phyloP scores from a whole-genome alignment of 2,329 filamentous ascomycete genomes.

The Coleophoma eucalyptorum region DNA sequence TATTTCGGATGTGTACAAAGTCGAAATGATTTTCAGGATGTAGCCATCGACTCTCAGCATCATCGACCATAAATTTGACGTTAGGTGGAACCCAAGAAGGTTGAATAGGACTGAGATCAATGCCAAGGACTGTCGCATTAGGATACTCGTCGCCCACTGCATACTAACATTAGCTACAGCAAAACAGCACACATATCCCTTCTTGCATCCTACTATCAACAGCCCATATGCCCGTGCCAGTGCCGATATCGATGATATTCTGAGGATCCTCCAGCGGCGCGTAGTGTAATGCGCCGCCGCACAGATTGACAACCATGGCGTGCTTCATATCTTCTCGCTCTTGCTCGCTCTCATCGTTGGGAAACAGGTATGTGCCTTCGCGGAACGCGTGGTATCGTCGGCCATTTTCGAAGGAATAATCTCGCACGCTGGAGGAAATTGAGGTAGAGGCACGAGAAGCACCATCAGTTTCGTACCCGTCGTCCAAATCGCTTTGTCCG shows the following conservation, averaged over 20 bases:
- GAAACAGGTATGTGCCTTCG: conserved; percentile 49
- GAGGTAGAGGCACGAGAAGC: conserved; percentile 13
- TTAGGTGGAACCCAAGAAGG: conserved; percentile 47
- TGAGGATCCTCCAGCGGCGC: conserved; percentile 20
- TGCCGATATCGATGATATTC: conserved; percentile 35
- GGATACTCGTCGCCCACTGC: conserved; percentile 18
- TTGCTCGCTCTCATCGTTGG: conserved; percentile 55
- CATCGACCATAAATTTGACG: conserved; percentile 53
- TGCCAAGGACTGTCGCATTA: conserved; percentile 27
- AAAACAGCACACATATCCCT: not conserved
- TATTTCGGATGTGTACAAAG: conserved; percentile 10
- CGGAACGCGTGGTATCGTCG: conserved; percentile 51
- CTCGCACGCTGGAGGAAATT: conserved; percentile 36
- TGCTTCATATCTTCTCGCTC: conserved; percentile 54
- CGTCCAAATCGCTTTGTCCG: not conserved
- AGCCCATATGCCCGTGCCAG: conserved; percentile 36
- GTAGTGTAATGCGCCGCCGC: conserved; percentile 6
- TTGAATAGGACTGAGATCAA: conserved; percentile 40
- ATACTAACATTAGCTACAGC: not conserved
- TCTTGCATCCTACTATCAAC: conserved; percentile 16
- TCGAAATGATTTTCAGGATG: conserved; percentile 25
- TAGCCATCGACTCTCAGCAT: conserved; percentile 53
- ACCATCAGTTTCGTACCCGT: not conserved
- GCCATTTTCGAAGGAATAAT: conserved; percentile 50
- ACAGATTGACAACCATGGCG: conserved; percentile 33